phyloP scores from a whole-genome alignment of 306 rosid genomes.

The Pyrus betulifolia region DNA sequence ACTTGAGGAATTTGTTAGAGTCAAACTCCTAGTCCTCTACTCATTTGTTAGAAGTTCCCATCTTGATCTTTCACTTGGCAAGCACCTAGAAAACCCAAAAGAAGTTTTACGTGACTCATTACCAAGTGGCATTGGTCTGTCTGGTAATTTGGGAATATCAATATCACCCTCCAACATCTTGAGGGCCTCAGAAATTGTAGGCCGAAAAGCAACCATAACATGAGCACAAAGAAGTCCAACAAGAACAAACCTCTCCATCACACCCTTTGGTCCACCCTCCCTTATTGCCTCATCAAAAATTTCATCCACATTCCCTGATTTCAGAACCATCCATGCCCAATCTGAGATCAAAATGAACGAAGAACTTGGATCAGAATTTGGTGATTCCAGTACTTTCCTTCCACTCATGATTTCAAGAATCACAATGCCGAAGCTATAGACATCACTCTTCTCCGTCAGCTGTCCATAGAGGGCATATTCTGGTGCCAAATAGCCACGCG shows the following conservation, averaged over 20 bases:
- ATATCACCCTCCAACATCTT: constrained; percentile 84
- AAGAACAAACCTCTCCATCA: constrained; percentile 69
- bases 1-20: too few species aligned
- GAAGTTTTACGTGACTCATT: constrained; percentile 55
- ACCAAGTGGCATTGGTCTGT: constrained; percentile 66
- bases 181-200: constrained; percentile 68
- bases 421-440: constrained; percentile 74
- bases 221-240: constrained; percentile 88
- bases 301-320: constrained; percentile 44
- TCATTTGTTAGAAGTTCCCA: too few species aligned
- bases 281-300: constrained; percentile 39
- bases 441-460: constrained; percentile 66
- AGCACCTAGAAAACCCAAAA: constrained; percentile 19
- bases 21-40: too few species aligned
- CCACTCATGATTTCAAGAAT: constrained; percentile 79
- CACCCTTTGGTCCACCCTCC: constrained; percentile 48
- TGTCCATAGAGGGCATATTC: constrained; percentile 85
- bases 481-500: constrained; percentile 74
- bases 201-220: constrained; percentile 79
- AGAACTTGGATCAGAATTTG: constrained; percentile 34
- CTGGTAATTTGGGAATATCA: constrained; percentile 66
- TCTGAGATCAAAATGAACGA: constrained; percentile 49
- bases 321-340: constrained; percentile 70
- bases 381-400: constrained; percentile 56
- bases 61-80: constrained; percentile 30